phyloP scores from a whole-genome alignment of 768 basidiomycete species.

The Mycena epipterygia region DNA sequence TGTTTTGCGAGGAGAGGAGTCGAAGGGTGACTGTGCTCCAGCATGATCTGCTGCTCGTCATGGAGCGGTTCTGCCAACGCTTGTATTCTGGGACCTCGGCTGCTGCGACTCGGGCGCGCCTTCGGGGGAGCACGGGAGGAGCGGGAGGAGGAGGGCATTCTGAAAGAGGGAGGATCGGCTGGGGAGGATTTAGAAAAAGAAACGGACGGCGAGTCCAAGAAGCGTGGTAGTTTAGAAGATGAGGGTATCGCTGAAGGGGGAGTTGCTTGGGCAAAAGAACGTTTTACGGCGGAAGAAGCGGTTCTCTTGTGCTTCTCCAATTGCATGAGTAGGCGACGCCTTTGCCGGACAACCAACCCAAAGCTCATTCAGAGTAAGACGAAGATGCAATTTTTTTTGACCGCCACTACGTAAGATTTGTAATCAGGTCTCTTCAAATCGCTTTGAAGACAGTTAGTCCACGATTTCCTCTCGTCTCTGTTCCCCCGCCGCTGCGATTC shows the following conservation, averaged over 20 bases:
- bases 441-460: background rate
- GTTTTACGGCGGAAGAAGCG: constrained; percentile 56
- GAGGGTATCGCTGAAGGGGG: constrained; percentile 23
- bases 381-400: background rate
- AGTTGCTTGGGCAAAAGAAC: constrained; percentile 62
- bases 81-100: background rate
- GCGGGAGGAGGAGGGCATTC: constrained; percentile 46
- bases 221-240: constrained; percentile 47
- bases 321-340: constrained; percentile 75
- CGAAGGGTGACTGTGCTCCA: background rate
- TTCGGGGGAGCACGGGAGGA: constrained; percentile 23
- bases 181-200: constrained; percentile 37
- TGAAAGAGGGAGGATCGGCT: constrained; percentile 38
- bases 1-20: constrained; percentile 30
- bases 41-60: constrained; percentile 5
- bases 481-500: constrained; percentile 67
- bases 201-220: constrained; percentile 41
- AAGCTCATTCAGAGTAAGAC: constrained; percentile 57
- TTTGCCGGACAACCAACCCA: constrained; percentile 59
- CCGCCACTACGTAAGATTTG: background rate
- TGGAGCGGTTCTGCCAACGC: constrained; percentile 12
- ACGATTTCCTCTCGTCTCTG: constrained; percentile 7
- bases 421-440: too few species aligned
- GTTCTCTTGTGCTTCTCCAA: constrained; percentile 54
- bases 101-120: background rate